Evolutionary conservation across 768 basidiomycete genomes (phyloP).

Genomic region (Scleroderma citrinum): DNA sequence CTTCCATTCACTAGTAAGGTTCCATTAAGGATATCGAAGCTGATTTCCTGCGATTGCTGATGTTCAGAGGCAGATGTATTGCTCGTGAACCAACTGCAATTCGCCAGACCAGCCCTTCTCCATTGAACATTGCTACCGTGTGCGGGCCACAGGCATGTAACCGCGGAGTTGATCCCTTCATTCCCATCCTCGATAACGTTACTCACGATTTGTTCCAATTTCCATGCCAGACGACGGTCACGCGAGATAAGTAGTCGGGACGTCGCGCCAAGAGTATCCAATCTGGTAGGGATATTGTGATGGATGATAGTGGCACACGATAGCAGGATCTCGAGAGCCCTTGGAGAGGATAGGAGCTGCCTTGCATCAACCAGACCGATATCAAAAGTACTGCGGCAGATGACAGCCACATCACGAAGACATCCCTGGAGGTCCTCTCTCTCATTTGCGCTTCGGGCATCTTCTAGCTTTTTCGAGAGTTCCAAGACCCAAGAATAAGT

Average conservation of each 20-base stretch:
- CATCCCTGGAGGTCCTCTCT: neutral
- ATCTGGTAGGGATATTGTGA: constrained; percentile 22
- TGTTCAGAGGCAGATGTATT: constrained; percentile 9
- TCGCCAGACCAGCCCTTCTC: constrained; percentile 12
- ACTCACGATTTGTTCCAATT: constrained; percentile 17
- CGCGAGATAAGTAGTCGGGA: constrained; percentile 24
- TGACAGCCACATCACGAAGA: constrained; percentile 1
- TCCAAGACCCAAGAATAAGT: constrained; percentile 30
- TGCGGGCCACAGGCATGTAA: constrained; percentile 26
- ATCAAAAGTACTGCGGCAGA: constrained; percentile 23
- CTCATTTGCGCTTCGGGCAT: neutral
- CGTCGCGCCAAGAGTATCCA: neutral
- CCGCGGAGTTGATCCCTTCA: constrained; percentile 26
- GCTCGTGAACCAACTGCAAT: constrained; percentile 26
- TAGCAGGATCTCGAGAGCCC: constrained; percentile 26
- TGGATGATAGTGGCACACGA: constrained; percentile 29
- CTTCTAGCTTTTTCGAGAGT: constrained; percentile 14
- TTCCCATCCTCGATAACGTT: constrained; percentile 7
- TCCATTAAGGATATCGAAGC: constrained; percentile 39
- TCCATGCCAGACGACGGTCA: constrained; percentile 29
- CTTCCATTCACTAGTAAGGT: constrained; percentile 38
- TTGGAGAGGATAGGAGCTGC: constrained; percentile 14
- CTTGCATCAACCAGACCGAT: neutral
- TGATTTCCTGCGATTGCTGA: constrained; percentile 24
- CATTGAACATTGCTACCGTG: constrained; percentile 24